Percentiles rank a stretch among this genome's conserved stretches.
Conservation (phyloP, 139 green algal genomes). For the Micromonas pusilla region DNA sequence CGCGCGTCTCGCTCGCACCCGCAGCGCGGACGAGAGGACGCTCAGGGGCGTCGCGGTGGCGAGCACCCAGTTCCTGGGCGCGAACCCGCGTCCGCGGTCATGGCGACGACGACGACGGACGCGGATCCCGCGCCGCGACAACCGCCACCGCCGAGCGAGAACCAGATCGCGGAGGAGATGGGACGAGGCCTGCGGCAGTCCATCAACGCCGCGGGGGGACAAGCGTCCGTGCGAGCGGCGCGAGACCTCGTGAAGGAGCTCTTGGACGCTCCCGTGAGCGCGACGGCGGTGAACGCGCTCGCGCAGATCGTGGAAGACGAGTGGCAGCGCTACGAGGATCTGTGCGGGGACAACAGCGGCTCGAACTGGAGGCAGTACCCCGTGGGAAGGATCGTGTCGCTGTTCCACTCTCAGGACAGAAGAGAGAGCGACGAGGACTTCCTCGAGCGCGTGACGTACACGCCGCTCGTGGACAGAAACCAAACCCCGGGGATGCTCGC, state of each 20-base stretch:
- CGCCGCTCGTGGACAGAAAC: neutral
- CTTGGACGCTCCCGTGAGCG: neutral
- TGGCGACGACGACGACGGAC: no score
- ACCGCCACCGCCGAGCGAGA: no score
- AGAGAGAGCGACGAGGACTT: neutral
- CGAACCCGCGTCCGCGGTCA: no score
- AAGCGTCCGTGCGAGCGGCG: no score
- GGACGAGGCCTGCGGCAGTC: no score
- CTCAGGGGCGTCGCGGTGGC: no score
- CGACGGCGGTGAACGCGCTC: slow-evolving; percentile 15
- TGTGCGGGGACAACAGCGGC: slow-evolving; percentile 37
- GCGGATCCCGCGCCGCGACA: no score
- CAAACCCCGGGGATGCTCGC: slow-evolving; percentile 19
- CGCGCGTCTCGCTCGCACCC: no score
- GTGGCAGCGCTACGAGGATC: slow-evolving; percentile 35
- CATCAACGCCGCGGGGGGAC: neutral
- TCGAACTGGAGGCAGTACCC: neutral
- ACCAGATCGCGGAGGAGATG: no score
- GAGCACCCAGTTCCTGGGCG: no score
- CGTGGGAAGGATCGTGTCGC: neutral
- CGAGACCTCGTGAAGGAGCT: neutral
- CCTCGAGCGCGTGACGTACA: neutral
- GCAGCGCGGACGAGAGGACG: no score
- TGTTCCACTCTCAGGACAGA: neutral
- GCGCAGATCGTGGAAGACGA: slow-evolving; percentile 37